phyloP scores from a whole-genome alignment of 352 stramenopile species.

The Pythium biforme region DNA sequence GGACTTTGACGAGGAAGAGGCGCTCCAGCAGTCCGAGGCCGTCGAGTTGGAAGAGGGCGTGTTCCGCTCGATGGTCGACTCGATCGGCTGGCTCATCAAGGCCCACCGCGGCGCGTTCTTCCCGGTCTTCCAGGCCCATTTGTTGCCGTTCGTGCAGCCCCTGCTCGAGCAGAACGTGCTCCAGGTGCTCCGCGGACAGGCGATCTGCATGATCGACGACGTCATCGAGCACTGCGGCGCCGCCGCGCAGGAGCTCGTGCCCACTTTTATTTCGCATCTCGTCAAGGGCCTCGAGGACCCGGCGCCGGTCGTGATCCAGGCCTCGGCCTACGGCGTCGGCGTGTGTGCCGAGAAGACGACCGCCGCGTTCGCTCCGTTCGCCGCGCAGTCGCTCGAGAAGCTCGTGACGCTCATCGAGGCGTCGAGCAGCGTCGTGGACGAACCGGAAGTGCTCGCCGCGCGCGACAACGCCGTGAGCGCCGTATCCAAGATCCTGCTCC shows the following conservation, averaged over 20 bases:
- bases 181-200: conserved; percentile 68
- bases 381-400: conserved; percentile 65
- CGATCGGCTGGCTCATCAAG: conserved; percentile 86
- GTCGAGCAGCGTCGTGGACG: conserved; percentile 48
- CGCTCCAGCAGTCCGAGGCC: conserved; percentile 65
- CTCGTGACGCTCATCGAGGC: conserved; percentile 62
- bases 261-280: conserved; percentile 70
- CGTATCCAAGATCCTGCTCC: conserved; percentile 76
- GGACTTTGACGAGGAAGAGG: conserved; percentile 78
- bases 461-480: conserved; percentile 83
- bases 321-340: conserved; percentile 79
- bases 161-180: conserved; percentile 61
- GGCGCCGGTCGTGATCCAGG: conserved; percentile 67
- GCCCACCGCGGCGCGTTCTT: conserved; percentile 77
- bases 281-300: conserved; percentile 70
- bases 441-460: conserved; percentile 63
- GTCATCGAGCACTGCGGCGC: conserved; percentile 83
- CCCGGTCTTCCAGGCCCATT: conserved; percentile 64
- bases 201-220: conserved; percentile 89
- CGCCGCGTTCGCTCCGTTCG: conserved; percentile 69
- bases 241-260: conserved; percentile 68
- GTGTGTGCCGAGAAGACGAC: conserved; percentile 81
- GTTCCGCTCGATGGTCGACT: conserved; percentile 82
- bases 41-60: conserved; percentile 74
- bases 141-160: conserved; percentile 65